phyloP scores from a whole-genome alignment of 495 filamentous ascomycete genomes.

The Lasiosphaeriaceae sp. region DNA sequence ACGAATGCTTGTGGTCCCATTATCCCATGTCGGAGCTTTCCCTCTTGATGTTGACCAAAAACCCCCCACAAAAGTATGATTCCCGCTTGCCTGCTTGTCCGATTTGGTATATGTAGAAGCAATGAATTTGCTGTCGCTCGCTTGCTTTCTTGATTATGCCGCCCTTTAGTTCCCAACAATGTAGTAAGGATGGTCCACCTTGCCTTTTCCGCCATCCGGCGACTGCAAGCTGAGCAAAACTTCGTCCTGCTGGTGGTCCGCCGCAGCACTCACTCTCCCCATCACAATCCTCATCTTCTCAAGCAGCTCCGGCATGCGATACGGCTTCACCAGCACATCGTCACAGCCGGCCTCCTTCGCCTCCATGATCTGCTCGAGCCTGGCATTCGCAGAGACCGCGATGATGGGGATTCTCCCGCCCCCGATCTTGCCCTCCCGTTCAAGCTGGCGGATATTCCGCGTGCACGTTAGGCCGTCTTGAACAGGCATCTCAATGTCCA shows the following conservation, averaged over 20 bases:
- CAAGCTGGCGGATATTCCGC: slow-evolving; percentile 59
- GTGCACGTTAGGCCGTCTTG: slow-evolving; percentile 76
- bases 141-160: no score
- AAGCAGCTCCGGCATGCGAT: slow-evolving; percentile 42
- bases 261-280: slow-evolving; percentile 45
- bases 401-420: slow-evolving; percentile 65
- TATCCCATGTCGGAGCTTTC: no score
- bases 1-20: no score
- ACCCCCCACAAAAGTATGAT: no score
- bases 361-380: slow-evolving; percentile 61
- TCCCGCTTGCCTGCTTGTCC: no score
- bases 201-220: not conserved
- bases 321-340: slow-evolving; percentile 45
- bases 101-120: no score
- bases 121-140: no score
- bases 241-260: not conserved
- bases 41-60: no score
- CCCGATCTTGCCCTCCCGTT: slow-evolving; percentile 43
- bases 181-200: no score
- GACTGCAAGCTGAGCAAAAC: not conserved
- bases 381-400: slow-evolving; percentile 73
- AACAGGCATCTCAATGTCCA: slow-evolving; percentile 85
- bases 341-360: slow-evolving; percentile 60
- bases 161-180: no score
- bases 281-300: slow-evolving; percentile 47